phyloP scores from a whole-genome alignment of 805 yeast species.

The Middelhovenomyces tepae region DNA sequence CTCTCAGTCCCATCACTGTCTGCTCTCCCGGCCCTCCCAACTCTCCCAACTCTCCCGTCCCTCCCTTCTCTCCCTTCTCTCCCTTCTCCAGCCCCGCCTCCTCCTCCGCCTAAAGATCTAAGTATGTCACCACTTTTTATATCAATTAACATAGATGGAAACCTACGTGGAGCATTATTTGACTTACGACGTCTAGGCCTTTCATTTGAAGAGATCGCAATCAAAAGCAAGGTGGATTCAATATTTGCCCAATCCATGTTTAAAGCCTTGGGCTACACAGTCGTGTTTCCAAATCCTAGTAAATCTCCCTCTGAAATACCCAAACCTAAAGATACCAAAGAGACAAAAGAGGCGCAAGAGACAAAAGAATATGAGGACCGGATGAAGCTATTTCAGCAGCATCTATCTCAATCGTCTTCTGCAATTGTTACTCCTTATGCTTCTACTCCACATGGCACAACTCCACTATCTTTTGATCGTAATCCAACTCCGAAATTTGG shows the following conservation, averaged over 20 bases:
- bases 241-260: constrained; percentile 10
- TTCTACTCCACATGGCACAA: not conserved
- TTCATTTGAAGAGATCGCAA: constrained; percentile 19
- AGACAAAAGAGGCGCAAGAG: constrained; percentile 1
- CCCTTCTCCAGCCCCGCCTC: constrained; percentile 3
- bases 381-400: not conserved
- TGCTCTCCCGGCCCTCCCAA: constrained; percentile 3
- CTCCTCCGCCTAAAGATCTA: too few species aligned
- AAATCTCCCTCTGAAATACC: too few species aligned
- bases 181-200: constrained; percentile 21
- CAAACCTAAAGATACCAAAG: too few species aligned
- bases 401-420: constrained; percentile 3
- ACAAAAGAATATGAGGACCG: constrained; percentile 4
- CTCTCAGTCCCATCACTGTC: not conserved
- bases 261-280: constrained; percentile 5
- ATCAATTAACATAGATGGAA: too few species aligned
- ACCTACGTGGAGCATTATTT: constrained; percentile 15
- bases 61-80: not conserved
- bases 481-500: constrained; percentile 15
- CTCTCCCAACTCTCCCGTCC: not conserved
- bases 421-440: constrained; percentile 4
- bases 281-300: constrained; percentile 4
- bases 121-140: too few species aligned
- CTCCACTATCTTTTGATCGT: not conserved
- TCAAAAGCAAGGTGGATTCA: constrained; percentile 11